Conservation (phyloP, 805 yeast genomes). For the Saturnispora dispora region DNA sequence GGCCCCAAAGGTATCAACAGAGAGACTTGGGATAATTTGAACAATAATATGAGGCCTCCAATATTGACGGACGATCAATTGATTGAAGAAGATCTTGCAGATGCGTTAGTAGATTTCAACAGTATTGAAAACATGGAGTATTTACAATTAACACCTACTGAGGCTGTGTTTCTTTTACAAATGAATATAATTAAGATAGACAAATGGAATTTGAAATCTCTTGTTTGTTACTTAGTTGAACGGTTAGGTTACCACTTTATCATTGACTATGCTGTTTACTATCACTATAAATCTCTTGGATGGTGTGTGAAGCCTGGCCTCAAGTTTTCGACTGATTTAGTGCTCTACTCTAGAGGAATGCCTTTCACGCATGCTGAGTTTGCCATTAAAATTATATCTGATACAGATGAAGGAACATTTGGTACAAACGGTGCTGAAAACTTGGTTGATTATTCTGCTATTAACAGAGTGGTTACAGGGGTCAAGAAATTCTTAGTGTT, state of each 20-base stretch:
- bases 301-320: conserved; percentile 94
- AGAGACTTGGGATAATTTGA: not conserved
- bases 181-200: conserved; percentile 26
- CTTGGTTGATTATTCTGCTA: conserved; percentile 58
- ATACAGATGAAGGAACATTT: conserved; percentile 3
- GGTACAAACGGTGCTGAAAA: not conserved
- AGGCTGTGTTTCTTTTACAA: conserved; percentile 57
- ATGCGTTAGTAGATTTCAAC: conserved; percentile 23
- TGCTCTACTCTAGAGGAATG: conserved; percentile 85
- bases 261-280: conserved; percentile 62
- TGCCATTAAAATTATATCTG: conserved; percentile 35
- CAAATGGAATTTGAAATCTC: not conserved
- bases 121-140: conserved; percentile 30
- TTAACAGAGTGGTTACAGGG: conserved; percentile 75
- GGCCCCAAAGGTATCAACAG: conserved; percentile 8
- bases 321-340: conserved; percentile 82
- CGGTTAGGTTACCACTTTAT: conserved; percentile 21
- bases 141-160: conserved; percentile 68
- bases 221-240: conserved; percentile 13
- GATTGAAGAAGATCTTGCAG: conserved; percentile 31
- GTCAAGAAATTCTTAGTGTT: conserved; percentile 74
- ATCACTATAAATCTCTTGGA: conserved; percentile 78
- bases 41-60: not conserved
- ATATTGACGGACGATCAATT: conserved; percentile 6
- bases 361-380: conserved; percentile 93